Evolutionary conservation across 2,329 filamentous ascomycete genomes (phyloP).

Genomic region (Aspergillus flavus): DNA sequence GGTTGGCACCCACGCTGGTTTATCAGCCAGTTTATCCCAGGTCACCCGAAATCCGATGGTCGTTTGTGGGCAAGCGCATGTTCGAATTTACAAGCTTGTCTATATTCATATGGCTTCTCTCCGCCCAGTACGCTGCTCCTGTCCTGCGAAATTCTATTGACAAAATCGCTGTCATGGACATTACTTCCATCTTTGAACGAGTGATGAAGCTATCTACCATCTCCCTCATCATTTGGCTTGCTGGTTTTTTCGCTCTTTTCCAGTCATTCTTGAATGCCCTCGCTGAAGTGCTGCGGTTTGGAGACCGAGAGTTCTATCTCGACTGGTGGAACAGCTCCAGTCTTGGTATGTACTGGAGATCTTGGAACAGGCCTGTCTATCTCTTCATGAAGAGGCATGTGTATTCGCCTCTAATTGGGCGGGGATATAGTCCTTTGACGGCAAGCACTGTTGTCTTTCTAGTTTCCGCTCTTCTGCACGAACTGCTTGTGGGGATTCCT

Average conservation of each 20-base stretch:
- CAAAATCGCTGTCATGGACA: slow-evolving; percentile 78
- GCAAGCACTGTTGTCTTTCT: slow-evolving; percentile 85
- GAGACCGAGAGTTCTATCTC: slow-evolving; percentile 90
- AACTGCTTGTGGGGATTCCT: slow-evolving; percentile 88
- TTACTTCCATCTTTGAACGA: slow-evolving; percentile 81
- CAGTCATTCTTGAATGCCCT: slow-evolving; percentile 90
- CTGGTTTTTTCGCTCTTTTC: slow-evolving; percentile 95
- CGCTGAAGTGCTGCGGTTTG: slow-evolving; percentile 86
- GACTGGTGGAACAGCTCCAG: slow-evolving; percentile 97
- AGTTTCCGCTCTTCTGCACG: slow-evolving; percentile 85
- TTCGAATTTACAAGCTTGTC: slow-evolving; percentile 75
- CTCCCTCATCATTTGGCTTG: slow-evolving; percentile 93
- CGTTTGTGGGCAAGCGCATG: slow-evolving; percentile 81
- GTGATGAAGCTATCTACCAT: slow-evolving; percentile 95
- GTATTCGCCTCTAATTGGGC: slow-evolving; percentile 81
- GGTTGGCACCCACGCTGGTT: slow-evolving; percentile 94
- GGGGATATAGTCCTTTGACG: slow-evolving; percentile 71
- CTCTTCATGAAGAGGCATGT: slow-evolving; percentile 95
- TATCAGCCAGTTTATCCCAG: slow-evolving; percentile 97
- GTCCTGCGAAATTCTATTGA: slow-evolving; percentile 86
- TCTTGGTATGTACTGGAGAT: slow-evolving; percentile 87
- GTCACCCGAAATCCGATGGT: slow-evolving; percentile 77
- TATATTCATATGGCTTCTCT: slow-evolving; percentile 93
- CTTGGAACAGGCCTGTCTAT: slow-evolving; percentile 97
- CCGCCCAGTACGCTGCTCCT: slow-evolving; percentile 90